phyloP scores from a whole-genome alignment of 2,329 filamentous ascomycete genomes.

The Pseudocercospora vitis region DNA sequence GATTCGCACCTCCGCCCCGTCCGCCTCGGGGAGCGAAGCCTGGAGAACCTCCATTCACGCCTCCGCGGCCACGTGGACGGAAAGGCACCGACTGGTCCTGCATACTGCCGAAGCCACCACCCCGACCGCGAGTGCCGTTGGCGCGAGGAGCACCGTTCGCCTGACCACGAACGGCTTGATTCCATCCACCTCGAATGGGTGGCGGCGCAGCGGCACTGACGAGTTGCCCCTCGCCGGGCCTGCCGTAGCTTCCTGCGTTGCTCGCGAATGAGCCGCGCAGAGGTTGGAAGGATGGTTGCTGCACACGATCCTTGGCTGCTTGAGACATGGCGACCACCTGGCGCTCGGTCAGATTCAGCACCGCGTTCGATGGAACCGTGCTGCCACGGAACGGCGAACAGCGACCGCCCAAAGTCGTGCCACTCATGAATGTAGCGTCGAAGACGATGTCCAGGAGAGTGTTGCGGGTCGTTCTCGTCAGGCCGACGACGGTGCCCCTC shows the following conservation, averaged over 20 bases:
- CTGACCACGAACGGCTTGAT: constrained; percentile 55
- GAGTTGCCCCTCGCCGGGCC: constrained; percentile 62
- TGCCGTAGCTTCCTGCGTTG: constrained; percentile 53
- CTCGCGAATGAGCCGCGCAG: constrained; percentile 30
- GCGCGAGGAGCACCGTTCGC: constrained; percentile 37
- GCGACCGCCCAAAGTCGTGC: constrained; percentile 83
- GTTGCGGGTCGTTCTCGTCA: constrained; percentile 81
- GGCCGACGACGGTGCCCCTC: constrained; percentile 88
- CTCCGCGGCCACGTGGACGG: constrained; percentile 45
- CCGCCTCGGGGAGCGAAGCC: constrained; percentile 31
- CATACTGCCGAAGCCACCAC: constrained; percentile 39
- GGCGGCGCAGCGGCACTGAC: constrained; percentile 57
- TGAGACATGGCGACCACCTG: constrained; percentile 69
- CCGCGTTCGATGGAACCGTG: constrained; percentile 82
- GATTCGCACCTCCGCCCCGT: constrained; percentile 35
- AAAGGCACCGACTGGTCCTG: constrained; percentile 43
- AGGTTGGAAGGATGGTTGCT: constrained; percentile 29
- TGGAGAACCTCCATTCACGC: constrained; percentile 28
- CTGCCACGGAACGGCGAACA: constrained; percentile 93
- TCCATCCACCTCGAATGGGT: constrained; percentile 59
- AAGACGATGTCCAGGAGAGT: constrained; percentile 89
- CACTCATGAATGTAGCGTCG: constrained; percentile 94
- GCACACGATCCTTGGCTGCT: constrained; percentile 34
- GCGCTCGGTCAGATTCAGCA: constrained; percentile 80
- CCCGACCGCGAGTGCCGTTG: constrained; percentile 37